Evolutionary conservation across 148 eudicot genomes (phyloP).

Genomic region (Amaranthus cruentus): DNA sequence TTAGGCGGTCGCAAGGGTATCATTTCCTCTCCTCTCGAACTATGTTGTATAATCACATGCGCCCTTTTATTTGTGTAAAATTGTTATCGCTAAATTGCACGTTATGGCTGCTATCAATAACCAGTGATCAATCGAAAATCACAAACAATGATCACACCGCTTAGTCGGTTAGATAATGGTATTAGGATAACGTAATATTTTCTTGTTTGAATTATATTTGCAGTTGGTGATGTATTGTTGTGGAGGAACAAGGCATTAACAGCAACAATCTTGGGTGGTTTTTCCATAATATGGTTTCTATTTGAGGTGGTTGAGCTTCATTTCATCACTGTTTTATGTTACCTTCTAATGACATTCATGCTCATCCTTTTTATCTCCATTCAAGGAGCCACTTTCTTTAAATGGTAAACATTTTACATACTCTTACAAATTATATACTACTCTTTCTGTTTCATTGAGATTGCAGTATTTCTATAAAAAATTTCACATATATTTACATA

Average conservation of each 20-base stretch:
- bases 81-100: too few relatives aligned
- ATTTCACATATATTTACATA: too few relatives aligned
- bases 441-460: too few relatives aligned
- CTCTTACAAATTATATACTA: background rate
- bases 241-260: conserved; percentile 60
- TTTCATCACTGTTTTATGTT: conserved; percentile 45
- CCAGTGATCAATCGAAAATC: too few relatives aligned
- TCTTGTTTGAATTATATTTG: background rate
- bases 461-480: too few relatives aligned
- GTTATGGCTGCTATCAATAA: too few relatives aligned
- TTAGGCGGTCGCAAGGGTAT: conserved; percentile 57
- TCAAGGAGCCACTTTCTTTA: conserved; percentile 36
- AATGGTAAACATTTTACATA: conserved; percentile 27
- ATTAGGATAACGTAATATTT: background rate
- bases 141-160: too few relatives aligned
- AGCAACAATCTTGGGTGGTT: conserved; percentile 39
- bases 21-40: too few relatives aligned
- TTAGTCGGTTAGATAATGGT: too few relatives aligned
- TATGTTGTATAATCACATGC: too few relatives aligned
- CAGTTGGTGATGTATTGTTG: conserved; percentile 57
- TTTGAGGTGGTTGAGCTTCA: conserved; percentile 67
- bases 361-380: conserved; percentile 42
- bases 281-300: conserved; percentile 53
- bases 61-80: too few relatives aligned
- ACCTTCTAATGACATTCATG: conserved; percentile 46